phyloP scores from a whole-genome alignment of 192 early-diverging fungal species.

The Entophlyctis luteolus region DNA sequence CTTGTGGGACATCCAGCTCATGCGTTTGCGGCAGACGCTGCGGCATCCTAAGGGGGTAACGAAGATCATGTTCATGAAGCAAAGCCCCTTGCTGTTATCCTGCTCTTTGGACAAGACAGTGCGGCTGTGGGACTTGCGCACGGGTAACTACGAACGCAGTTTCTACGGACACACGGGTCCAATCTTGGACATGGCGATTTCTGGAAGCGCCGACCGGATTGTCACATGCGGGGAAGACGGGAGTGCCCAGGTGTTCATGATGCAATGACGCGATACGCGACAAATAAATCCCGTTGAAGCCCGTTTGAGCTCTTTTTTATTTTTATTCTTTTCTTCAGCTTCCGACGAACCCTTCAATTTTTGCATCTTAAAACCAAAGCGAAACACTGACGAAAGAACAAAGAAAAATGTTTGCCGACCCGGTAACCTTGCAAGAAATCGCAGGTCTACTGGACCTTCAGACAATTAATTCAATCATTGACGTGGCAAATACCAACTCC shows the following conservation, averaged over 20 bases:
- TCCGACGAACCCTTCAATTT: too few relatives aligned
- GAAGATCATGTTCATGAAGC: slow-evolving; percentile 66
- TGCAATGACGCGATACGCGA: too few relatives aligned
- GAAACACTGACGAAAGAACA: not conserved
- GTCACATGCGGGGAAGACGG: slow-evolving; percentile 87
- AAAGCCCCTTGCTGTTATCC: slow-evolving; percentile 67
- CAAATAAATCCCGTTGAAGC: too few relatives aligned
- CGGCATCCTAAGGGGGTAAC: slow-evolving; percentile 83
- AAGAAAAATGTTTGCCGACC: not conserved
- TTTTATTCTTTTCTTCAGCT: too few relatives aligned
- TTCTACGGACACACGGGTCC: slow-evolving; percentile 84
- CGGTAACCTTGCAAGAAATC: not conserved
- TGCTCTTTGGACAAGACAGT: slow-evolving; percentile 79
- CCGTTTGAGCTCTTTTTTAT: too few relatives aligned
- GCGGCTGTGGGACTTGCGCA: slow-evolving; percentile 86
- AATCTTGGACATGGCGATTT: slow-evolving; percentile 77
- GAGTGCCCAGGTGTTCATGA: slow-evolving; percentile 25
- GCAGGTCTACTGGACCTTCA: not conserved
- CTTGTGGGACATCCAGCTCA: slow-evolving; percentile 86
- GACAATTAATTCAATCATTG: not conserved
- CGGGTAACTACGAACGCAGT: slow-evolving; percentile 68
- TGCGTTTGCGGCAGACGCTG: slow-evolving; percentile 76
- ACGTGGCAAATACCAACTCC: not conserved
- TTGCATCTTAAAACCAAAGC: not conserved
- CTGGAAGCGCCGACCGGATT: slow-evolving; percentile 63